Evolutionary conservation across 805 yeast genomes (phyloP), one percentile per base, ranked within the genome.

Genomic region (Starmerella roubikii): DNA sequence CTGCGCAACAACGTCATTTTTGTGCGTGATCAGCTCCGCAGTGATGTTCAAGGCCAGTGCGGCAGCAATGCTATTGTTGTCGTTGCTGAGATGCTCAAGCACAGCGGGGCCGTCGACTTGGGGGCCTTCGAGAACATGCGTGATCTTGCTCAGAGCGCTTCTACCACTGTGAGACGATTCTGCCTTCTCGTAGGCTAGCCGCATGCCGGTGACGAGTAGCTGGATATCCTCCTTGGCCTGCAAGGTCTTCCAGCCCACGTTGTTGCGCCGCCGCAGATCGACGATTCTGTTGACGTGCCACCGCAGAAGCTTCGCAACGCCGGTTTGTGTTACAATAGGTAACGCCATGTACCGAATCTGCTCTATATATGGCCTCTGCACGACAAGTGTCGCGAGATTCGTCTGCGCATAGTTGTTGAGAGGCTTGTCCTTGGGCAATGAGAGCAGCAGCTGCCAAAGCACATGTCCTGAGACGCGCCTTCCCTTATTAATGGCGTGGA

Each of bases 341-440:
- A 56, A 42, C 1, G 58, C 44, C 58, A 56, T 51, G 37, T 49
- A 56, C 15, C 57, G 38, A 34, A 56, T 37, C 37, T 54, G 60
- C 37, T 57, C 61, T 11, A 52, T 29, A n/a, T 47, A 49, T 1
- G 61, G 59, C 22, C 61, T 46, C 5, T 37, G 22, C 2, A 42
- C 40, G 15, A 55, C 32, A 7, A 40, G 29, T 11, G 20, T 23
- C 10, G 42, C 42, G 17, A 46, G 33, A 3, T 28, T 27, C 6
- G 23, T 13, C 20, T 37, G 24, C 8, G 45, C 36, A 1, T 15
- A 29, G 13, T 27, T 23, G 3, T 38, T 37, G 11, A 46, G 29
- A 12, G 20, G 19, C 1, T 15, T 11, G 12, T 34, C 27, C 2
- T 15, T 5, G 4, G 46, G 46, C 19, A 45, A 15, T 13, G 49